Evolutionary conservation across 768 basidiomycete genomes (phyloP), one percentile per base, ranked within the genome.

Genomic region (Saitozyma sp.): DNA sequence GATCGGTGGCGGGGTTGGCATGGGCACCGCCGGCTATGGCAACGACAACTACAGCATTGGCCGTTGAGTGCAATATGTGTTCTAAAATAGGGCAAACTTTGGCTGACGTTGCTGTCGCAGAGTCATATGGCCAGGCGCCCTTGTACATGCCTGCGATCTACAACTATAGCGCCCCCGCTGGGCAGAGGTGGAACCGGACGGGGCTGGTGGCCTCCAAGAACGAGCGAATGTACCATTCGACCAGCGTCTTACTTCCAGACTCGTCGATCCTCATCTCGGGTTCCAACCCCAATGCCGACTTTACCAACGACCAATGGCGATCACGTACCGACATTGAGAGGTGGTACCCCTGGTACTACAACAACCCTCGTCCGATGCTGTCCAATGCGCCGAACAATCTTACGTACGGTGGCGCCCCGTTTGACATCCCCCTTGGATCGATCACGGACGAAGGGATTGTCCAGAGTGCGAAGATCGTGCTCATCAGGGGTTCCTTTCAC

Each of bases 311-410:
- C 3, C 71, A 78, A 60, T 78, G 77, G 76, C 69, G 75, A 1
- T 92, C 92, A 1, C 86, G 87, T 38, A 94, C 93, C 72, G 82
- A 85, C 40, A 87, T 89, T 1, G 92, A 94, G 77, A 84, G 88
- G 46, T 99, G 93, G 83, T 97, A 93, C 82, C 95, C 95, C 0
- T 83, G 86, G 10, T 99, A 95, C 82, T 97, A 89, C 82, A 82
- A 84, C 46, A 84, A 88, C 72, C 80, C 50, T 82, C 88, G 92
- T 9, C 95, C 95, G 1, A 79, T 80, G 0, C 89, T 88, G 13
- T 76, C 81, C 13, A 88, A 89, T 7, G 76, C 91, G 0, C 94
- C 94, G 0, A 79, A 78, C n/a, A 88, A 81, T 0, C 82, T 98
- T 54, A 80, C 85, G 0, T 98, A 98, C 71, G 95, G 95, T 45